Base-by-base conservation (phyloP, 2,329 filamentous ascomycete species). In the Xylaria sp. region DNA sequence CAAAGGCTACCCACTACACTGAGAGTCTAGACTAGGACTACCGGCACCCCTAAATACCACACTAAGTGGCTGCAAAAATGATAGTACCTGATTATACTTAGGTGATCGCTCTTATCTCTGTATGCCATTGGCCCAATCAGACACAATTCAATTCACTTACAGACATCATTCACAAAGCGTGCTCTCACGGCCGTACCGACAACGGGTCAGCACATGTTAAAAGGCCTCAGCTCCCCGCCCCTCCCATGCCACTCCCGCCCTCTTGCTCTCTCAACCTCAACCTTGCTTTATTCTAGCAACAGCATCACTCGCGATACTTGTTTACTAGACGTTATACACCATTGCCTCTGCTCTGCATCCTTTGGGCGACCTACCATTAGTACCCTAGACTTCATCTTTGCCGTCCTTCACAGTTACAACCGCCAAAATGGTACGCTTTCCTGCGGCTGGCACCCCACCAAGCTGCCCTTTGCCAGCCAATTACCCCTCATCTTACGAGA, bases 401-500 rank as follows among this genome's bases (percentile, higher is more conserved):
- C 64, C 56, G 54, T 61, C 55, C 27, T 65, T 51, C 53, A 51
- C 50, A 62, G 10, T 25, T 50, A 69, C 71, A 66, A 73, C 69
- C 72, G 74, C 73, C 72, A 73, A 61, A 71, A 77, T 77, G 75
- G 75, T 77, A 71, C 72, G 75, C 63, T 60, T 59, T 60, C 49
- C 55, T 68, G 68, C 68, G 66, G 58, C 69, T 67, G 66, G 61
- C 72, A 73, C 73, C 73, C 73, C 74, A 74, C 74, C 64, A 59
- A 33, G 38, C 50, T 61, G 31, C 31, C 62, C 62, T 47, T 50
- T 47, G 42, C 67, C 69, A 71, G 68, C 75, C 75, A 77, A 76
- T 76, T 71, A 76, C 73, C 73, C 72, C 70, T 76, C 71, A 67
- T 60, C 64, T 77, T 73, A 77, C 74, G 72, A 66, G 70, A 77